phyloP scores from a whole-genome alignment of 2,329 filamentous ascomycete species.

The Mariannaea sp. region DNA sequence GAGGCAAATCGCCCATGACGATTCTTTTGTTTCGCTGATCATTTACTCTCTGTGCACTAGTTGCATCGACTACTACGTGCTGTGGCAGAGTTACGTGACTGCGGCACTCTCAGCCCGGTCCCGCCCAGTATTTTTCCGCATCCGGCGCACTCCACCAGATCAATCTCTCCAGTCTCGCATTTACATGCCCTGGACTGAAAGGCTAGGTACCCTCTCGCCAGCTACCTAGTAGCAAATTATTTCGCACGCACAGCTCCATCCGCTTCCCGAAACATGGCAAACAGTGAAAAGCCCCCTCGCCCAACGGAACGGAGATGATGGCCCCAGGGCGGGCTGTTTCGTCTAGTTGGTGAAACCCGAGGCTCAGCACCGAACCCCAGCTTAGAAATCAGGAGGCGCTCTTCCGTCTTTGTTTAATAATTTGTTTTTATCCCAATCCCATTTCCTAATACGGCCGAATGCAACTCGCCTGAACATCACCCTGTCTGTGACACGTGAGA shows the following conservation, averaged over 20 bases:
- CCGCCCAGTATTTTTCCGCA: background rate
- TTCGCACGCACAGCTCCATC: background rate
- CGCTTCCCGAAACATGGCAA: background rate
- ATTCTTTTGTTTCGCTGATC: background rate
- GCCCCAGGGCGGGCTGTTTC: background rate
- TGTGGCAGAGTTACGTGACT: too few species aligned
- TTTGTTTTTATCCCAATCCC: background rate
- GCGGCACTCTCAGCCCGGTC: background rate
- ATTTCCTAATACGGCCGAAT: background rate
- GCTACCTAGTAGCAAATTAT: too few species aligned
- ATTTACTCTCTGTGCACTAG: background rate
- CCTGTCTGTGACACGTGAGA: conserved; percentile 26
- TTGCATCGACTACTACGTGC: too few species aligned
- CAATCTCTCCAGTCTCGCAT: background rate
- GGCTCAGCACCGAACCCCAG: background rate
- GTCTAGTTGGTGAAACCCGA: background rate
- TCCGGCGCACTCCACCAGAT: background rate
- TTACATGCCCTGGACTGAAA: background rate
- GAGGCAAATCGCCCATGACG: background rate
- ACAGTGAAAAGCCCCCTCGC: background rate
- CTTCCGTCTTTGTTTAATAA: background rate
- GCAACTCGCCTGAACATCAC: background rate
- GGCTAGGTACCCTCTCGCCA: background rate
- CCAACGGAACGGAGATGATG: background rate
- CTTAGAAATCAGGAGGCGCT: background rate